A percentile compares a stretch with the other conserved stretches of the same genome.
phyloP scores from a whole-genome alignment of 1,139 yeast species.

The Pichia sp. region DNA sequence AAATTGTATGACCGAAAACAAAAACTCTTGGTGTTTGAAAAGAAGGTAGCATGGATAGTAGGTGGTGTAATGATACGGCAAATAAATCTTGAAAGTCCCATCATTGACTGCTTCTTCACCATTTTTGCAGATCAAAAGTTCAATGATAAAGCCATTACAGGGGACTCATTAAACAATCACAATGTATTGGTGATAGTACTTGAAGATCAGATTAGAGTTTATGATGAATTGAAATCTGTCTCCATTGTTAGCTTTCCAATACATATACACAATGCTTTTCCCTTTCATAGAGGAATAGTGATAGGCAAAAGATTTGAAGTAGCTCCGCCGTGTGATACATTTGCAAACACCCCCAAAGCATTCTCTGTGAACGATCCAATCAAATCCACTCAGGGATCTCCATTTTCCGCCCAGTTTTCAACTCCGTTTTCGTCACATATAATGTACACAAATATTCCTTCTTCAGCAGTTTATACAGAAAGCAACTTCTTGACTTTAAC shows the following conservation, averaged over 20 bases:
- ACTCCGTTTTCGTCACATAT: slow-evolving; percentile 6
- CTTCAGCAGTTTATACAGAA: slow-evolving; percentile 19
- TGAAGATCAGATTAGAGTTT: slow-evolving; percentile 49
- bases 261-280: slow-evolving; percentile 48
- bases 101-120: slow-evolving; percentile 35
- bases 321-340: not conserved
- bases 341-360: not conserved
- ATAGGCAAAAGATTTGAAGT: slow-evolving; percentile 26
- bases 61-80: slow-evolving; percentile 49
- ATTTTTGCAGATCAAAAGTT: slow-evolving; percentile 18
- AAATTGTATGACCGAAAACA: slow-evolving; percentile 9
- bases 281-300: slow-evolving; percentile 58
- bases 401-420: slow-evolving; percentile 11
- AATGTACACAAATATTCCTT: not conserved
- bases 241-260: slow-evolving; percentile 65
- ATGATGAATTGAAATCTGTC: slow-evolving; percentile 53
- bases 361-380: not conserved
- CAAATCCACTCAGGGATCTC: slow-evolving; percentile 11
- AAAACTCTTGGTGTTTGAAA: slow-evolving; percentile 14
- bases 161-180: not conserved
- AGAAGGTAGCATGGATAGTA: slow-evolving; percentile 40
- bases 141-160: not conserved
- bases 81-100: slow-evolving; percentile 44
- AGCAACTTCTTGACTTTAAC: slow-evolving; percentile 52
- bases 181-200: slow-evolving; percentile 49